phyloP scores from a whole-genome alignment of 441 rosid genomes.

The Populus hybrid region DNA sequence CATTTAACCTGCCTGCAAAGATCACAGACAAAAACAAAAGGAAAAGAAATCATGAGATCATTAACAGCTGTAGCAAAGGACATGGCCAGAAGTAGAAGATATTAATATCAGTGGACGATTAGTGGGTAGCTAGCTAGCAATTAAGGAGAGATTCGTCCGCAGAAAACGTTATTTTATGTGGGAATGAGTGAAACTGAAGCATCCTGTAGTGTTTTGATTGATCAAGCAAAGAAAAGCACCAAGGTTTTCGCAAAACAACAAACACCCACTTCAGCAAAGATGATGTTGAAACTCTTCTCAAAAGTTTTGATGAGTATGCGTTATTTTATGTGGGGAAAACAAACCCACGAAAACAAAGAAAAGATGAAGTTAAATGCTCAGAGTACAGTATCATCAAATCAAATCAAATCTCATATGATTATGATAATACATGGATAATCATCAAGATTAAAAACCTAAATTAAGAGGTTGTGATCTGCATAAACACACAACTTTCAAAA shows the following conservation, averaged over 20 bases:
- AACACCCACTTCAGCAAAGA: slow-evolving; percentile 35
- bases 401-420: not conserved
- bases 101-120: not conserved
- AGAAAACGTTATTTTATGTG: slow-evolving; percentile 80
- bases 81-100: slow-evolving; percentile 22
- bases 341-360: slow-evolving; percentile 18
- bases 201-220: slow-evolving; percentile 22
- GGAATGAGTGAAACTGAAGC: slow-evolving; percentile 39
- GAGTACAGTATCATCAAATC: not conserved
- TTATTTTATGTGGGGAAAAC: slow-evolving; percentile 70
- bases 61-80: slow-evolving; percentile 14
- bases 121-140: not conserved
- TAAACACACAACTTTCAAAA: not conserved
- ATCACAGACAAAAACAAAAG: slow-evolving; percentile 9
- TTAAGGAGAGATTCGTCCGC: not conserved
- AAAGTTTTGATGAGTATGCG: slow-evolving; percentile 25
- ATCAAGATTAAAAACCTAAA: not conserved
- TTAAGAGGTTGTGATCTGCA: not conserved
- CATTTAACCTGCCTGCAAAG: slow-evolving; percentile 38
- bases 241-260: slow-evolving; percentile 28
- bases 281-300: slow-evolving; percentile 19
- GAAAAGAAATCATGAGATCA: slow-evolving; percentile 6
- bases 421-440: not conserved
- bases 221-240: slow-evolving; percentile 39
- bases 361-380: not conserved